Base-by-base conservation (phyloP, 129 eudicot genomes). In the Tagetes patula region DNA sequence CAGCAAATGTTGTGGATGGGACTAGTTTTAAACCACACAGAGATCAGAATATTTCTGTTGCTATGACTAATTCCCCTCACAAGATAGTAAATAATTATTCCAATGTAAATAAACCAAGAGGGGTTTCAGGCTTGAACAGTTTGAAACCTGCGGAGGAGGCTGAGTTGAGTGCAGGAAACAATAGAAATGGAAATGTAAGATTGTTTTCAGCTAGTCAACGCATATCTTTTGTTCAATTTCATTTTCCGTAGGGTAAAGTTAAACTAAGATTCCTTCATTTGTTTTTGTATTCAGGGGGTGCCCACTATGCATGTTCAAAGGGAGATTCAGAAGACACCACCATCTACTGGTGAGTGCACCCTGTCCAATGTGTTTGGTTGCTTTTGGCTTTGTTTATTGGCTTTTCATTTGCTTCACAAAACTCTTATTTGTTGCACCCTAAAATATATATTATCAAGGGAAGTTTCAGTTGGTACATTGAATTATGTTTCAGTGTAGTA, bases 171-270 rank as follows among this genome's bases (percentile, higher is more conserved):
- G 78, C 74, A 48, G 81, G 72, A 53, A 79, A 85, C 38, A 67
- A 85, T 71, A 82, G 59, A 63, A 86, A 86, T 71, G 88, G 86
- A 82, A 93, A 84, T 79, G 96, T 93, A 90, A 80, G 95, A 49
- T 70, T 65, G 39, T 68, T 38, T 73, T 45, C 72, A 50, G 52
- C 13, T 52, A 3, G 32, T 14, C 48, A 13, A 6, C 49, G 46
- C 39, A 41, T 40, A 12, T 61, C 45, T 38, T 3, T 31, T 14
- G 55, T 78, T 72, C 4, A 6, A 6, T 52, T 43, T 46, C 43
- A 52, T 68, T 27, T 47, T 8, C 66, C 7, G 33, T 70, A 64
- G 38, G 69, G 11, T 13, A 38, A 46, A 33, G 59, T 12, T 37
- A 30, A 30, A 10, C 70, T 37, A 4, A 61, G 9, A 38, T 5